A percentile compares a stretch with the other conserved stretches of the same genome.
Evolutionary conservation across 108 stramenopile species (phyloP).

Genomic region (Nitzschia inconspicua): DNA sequence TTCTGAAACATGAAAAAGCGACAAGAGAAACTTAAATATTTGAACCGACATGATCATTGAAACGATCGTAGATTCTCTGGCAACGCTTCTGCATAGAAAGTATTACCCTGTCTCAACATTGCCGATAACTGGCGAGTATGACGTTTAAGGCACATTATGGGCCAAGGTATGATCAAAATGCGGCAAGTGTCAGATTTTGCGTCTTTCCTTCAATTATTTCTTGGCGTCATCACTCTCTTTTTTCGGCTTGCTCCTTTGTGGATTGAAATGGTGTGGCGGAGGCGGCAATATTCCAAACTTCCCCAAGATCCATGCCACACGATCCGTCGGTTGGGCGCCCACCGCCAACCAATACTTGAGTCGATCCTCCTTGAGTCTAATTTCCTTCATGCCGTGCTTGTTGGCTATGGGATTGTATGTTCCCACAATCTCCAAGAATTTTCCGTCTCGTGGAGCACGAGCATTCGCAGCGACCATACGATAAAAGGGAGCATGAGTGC

Average conservation of each 20-base stretch:
- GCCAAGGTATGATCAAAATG: too few species aligned
- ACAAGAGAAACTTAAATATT: too few species aligned
- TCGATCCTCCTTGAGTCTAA: slow-evolving; percentile 91
- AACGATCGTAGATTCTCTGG: too few species aligned
- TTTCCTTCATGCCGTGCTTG: slow-evolving; percentile 91
- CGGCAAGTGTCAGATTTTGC: too few species aligned
- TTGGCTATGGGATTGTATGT: slow-evolving; percentile 97
- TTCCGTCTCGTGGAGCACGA: slow-evolving; percentile 91
- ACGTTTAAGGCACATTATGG: too few species aligned
- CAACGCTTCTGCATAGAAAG: too few species aligned
- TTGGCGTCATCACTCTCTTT: too few species aligned
- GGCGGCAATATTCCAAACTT: slow-evolving; percentile 90
- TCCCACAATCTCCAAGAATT: slow-evolving; percentile 87
- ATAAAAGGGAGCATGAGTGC: slow-evolving; percentile 92
- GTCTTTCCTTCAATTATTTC: too few species aligned
- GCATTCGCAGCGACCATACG: slow-evolving; percentile 96
- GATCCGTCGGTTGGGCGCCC: slow-evolving; percentile 94
- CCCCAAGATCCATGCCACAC: slow-evolving; percentile 94
- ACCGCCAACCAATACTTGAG: slow-evolving; percentile 93
- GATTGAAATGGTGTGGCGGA: slow-evolving; percentile 61
- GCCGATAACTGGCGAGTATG: too few species aligned
- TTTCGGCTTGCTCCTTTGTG: slow-evolving; percentile 58
- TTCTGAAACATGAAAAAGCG: too few species aligned
- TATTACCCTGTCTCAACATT: too few species aligned
- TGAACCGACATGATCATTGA: too few species aligned